Conservation (phyloP, 176 grass and related monocot species). For the Poa pratensis region DNA sequence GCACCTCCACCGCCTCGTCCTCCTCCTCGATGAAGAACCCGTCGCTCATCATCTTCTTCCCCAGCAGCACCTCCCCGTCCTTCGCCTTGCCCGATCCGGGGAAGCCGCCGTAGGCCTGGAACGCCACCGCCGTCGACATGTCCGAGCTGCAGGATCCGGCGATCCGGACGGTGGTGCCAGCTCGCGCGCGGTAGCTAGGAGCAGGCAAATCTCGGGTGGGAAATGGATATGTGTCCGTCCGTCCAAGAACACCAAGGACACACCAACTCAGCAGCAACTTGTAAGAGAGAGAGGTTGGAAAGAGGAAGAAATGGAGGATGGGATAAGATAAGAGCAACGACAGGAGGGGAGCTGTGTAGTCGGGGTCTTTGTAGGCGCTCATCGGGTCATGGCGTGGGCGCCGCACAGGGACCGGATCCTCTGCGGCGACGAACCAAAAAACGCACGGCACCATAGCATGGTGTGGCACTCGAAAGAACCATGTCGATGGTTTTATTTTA, state of each 20-base stretch:
- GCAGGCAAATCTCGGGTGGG: conserved; percentile 43
- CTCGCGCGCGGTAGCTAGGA: neutral
- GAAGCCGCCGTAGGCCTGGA: conserved; percentile 43
- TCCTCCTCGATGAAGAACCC: conserved; percentile 65
- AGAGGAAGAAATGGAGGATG: conserved; percentile 21
- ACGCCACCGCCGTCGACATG: conserved; percentile 54
- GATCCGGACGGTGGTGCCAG: conserved; percentile 37
- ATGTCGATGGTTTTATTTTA: no score
- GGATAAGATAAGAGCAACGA: conserved; percentile 64
- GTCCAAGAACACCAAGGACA: conserved; percentile 43
- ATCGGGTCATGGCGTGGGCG: neutral
- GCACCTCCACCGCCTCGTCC: conserved; percentile 39
- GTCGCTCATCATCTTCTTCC: conserved; percentile 46
- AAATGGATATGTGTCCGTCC: conserved; percentile 47
- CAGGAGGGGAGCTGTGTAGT: conserved; percentile 28
- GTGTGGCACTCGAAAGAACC: no score
- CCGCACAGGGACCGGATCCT: conserved; percentile 9
- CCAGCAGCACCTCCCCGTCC: neutral
- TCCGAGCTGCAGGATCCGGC: conserved; percentile 22
- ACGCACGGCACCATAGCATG: neutral
- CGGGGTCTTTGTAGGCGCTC: conserved; percentile 54
- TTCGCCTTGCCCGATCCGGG: conserved; percentile 28
- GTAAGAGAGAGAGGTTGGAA: neutral
- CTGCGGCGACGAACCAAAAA: neutral
- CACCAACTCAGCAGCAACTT: conserved; percentile 42